These are phyloP conservation scores for Cystofilobasidium macerans DNA, from an alignment of 768 basidiomycete genomes.

Conservation along the genomic window DNA sequence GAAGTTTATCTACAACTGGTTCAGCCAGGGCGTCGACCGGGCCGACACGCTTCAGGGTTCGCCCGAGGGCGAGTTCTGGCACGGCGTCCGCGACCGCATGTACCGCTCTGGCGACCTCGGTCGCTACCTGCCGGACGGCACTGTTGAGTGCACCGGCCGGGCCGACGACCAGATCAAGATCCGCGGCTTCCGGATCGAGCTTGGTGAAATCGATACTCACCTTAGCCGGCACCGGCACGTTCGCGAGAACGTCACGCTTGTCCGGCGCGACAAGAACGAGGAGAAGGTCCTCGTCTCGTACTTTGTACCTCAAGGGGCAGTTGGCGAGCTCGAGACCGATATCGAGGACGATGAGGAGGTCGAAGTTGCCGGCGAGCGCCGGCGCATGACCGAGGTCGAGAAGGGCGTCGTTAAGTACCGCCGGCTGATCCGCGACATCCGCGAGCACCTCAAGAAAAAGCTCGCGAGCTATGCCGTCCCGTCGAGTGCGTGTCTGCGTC, in stretches of 20 bases:
- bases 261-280: constrained; percentile 94
- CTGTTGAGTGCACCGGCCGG: constrained; percentile 90
- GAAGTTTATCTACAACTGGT: constrained; percentile 96
- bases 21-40: constrained; percentile 44
- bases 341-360: constrained; percentile 39
- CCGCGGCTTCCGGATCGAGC: constrained; percentile 94
- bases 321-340: constrained; percentile 29
- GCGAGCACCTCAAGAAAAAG: constrained; percentile 93
- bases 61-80: constrained; percentile 64
- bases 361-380: constrained; percentile 42
- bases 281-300: constrained; percentile 98
- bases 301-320: constrained; percentile 69
- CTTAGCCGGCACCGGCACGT: constrained; percentile 85
- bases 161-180: constrained; percentile 99
- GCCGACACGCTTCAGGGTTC: constrained; percentile 58
- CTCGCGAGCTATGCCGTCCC: constrained; percentile 90
- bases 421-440: constrained; percentile 78
- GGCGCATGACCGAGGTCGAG: constrained; percentile 52
- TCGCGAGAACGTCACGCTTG: constrained; percentile 95
- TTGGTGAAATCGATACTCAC: constrained; percentile 95
- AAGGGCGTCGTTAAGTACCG: constrained; percentile 75
- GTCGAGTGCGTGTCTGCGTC: constrained; percentile 50
- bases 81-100: constrained; percentile 92
- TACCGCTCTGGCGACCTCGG: constrained; percentile 96
- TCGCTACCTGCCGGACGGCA: constrained; percentile 79